Evolutionary conservation across 768 basidiomycete species (phyloP).

Genomic region (Kwoniella shandongensis): DNA sequence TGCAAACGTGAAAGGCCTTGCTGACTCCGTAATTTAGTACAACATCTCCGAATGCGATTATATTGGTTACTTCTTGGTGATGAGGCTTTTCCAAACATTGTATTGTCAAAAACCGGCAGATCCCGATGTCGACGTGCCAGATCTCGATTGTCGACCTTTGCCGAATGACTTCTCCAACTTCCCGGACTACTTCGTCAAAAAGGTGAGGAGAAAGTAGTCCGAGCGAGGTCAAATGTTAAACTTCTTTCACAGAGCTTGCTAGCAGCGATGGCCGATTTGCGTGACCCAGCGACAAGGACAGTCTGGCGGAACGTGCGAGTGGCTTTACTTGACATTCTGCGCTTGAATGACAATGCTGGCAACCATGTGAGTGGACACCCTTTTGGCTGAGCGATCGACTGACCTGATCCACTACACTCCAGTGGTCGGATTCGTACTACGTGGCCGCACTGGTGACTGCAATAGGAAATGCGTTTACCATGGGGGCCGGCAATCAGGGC

Average conservation of each 20-base stretch:
- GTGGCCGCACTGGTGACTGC: conserved; percentile 81
- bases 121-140: conserved; percentile 65
- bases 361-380: conserved; percentile 68
- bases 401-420: not conserved
- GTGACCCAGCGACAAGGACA: conserved; percentile 70
- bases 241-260: conserved; percentile 59
- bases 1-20: too few species aligned
- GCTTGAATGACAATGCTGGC: conserved; percentile 90
- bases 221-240: not conserved
- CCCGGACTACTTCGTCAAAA: conserved; percentile 89
- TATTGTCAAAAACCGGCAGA: conserved; percentile 56
- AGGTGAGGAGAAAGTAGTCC: conserved; percentile 60
- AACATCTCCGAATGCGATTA: conserved; percentile 79
- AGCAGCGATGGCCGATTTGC: conserved; percentile 80
- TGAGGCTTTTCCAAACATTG: conserved; percentile 88
- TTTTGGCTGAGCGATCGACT: conserved; percentile 1
- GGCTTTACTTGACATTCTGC: conserved; percentile 87
- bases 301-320: conserved; percentile 80
- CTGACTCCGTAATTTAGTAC: conserved; percentile 61
- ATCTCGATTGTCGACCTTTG: conserved; percentile 71
- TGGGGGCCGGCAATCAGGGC: conserved; percentile 51
- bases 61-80: conserved; percentile 88
- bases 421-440: conserved; percentile 91
- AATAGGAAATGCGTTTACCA: conserved; percentile 72
- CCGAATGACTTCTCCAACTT: conserved; percentile 92